Evolutionary conservation across 2,329 filamentous ascomycete species (phyloP), one percentile per base, ranked within the genome.

Genomic region (Rhynchosporium graminicola): DNA sequence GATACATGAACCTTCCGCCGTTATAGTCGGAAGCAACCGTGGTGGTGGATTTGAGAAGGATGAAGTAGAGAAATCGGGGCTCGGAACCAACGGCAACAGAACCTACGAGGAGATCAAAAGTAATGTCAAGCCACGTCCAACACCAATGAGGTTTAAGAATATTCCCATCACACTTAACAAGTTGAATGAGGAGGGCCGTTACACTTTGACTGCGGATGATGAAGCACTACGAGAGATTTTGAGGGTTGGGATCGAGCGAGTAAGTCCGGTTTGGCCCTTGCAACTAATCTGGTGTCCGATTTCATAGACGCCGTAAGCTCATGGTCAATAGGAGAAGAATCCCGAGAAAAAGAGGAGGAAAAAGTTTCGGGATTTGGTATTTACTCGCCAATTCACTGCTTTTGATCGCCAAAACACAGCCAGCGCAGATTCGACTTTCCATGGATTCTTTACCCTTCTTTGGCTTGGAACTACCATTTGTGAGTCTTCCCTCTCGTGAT

Each of bases 361-460:
- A 28, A 74, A 72, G 65, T 79, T 82, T 67, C 72, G 76, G 59
- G 78, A 89, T 69, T 77, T 91, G 50, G 83, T 90, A 57, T 93
- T 92, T 72, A 91, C 88, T 0, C 80, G 84, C 29, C 86, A 88
- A 64, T 90, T 91, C 70, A 90, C 88, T 5, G 82, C 87, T 0
- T 92, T 93, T 73, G 90, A 93, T 74, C 81, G 87, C 10, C 86
- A 90, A 67, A 92, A 92, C 70, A 80, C 82, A 4, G 77, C 78
- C 0, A 83, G 84, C 1, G 81, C 83, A 3, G 85, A 87, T 54
- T 91, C 86, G 47, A 87, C 87, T 0, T 93, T 92, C 69, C 85
- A 89, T 72, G 90, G 90, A 36, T 93, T 93, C 77, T 92, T 90
- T 71, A 90, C 87, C 0, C 78, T 94, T 0, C 92, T 92, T 74